Base-by-base conservation (phyloP, 2,329 filamentous ascomycete genomes). In the Verticillium klebahnii region DNA sequence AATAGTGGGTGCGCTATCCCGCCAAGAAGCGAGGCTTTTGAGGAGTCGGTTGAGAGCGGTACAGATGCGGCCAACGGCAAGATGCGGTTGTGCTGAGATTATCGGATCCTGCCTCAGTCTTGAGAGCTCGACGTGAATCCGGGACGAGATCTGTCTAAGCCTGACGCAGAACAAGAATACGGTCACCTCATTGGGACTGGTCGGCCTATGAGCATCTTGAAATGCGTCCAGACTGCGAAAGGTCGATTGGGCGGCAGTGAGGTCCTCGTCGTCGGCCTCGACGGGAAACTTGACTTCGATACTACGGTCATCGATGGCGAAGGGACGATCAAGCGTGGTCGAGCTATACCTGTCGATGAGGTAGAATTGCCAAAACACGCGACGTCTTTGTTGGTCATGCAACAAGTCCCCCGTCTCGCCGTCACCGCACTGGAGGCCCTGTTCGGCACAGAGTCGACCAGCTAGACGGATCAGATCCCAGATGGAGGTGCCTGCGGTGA, bases 281-380 rank as follows among this genome's bases (percentile, higher is more conserved):
- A 71, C 69, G 0, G 77, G 77, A 23, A 79, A 69, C 3, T 64
- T 65, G 8, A 77, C 69, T 2, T 69, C 65, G 31, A 80, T 78
- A 23, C 77, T 74, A 19, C 67, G 62, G 59, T 80, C 78, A 1
- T 71, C 66, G 6, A 80, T 76, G 0, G 77, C 74, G 61, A 77
- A 78, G 0, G 77, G 77, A 2, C 78, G 73, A 37, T 72, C 74
- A 0, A 80, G 67, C 1, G 75, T 76, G 0, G 72, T 73, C 1
- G 78, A 80, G 62, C 74, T 79, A 54, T 80, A 79, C 19, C 77
- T 68, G 61, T 79, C 77, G 15, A 79, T 73, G n/a, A 78, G 70
- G 59, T 80, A 80, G 64, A 74, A 77, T 45, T 77, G 71, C 78
- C 78, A 80, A 63, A 80, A 81, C 0, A 80, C 72, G 1, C 77